Evolutionary conservation across 2,329 filamentous ascomycete species (phyloP).

Genomic region (Thielaviopsis euricoi): DNA sequence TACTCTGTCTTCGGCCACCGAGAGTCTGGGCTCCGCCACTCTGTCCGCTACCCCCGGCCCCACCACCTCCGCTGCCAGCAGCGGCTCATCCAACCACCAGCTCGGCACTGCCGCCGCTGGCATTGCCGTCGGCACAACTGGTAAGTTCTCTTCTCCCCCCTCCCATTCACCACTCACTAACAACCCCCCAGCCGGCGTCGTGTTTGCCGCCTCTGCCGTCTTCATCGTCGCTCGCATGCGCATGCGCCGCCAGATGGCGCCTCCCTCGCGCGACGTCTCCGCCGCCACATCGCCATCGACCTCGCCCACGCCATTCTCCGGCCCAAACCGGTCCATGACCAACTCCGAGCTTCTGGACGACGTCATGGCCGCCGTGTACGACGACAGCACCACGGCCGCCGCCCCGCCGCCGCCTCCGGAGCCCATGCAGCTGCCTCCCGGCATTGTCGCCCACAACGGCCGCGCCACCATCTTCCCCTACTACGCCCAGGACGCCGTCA

Average conservation of each 20-base stretch:
- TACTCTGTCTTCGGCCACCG: background rate
- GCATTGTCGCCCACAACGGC: slow-evolving; percentile 3
- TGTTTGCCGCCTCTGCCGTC: slow-evolving; percentile 8
- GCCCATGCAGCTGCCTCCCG: slow-evolving; percentile 1
- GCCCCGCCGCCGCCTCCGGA: background rate
- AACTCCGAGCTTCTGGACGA: slow-evolving; percentile 9
- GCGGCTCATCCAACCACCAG: background rate
- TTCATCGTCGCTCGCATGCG: slow-evolving; percentile 8
- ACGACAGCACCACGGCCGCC: background rate
- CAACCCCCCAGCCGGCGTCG: slow-evolving; percentile 4
- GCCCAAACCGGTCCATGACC: slow-evolving; percentile 1
- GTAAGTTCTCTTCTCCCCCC: slow-evolving; percentile 1
- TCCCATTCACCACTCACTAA: background rate
- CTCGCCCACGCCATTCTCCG: slow-evolving; percentile 2
- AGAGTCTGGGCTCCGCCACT: background rate
- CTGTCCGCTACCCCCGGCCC: background rate
- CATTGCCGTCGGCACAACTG: slow-evolving; percentile 10
- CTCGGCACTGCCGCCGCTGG: slow-evolving; percentile 4
- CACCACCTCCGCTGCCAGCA: background rate
- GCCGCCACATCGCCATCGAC: background rate
- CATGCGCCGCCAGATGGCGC: slow-evolving; percentile 3
- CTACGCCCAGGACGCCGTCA: background rate
- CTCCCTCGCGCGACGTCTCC: background rate
- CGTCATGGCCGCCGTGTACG: slow-evolving; percentile 7
- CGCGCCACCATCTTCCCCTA: slow-evolving; percentile 4